A percentile compares a stretch with the other conserved stretches of the same genome.
phyloP scores from a whole-genome alignment of 2,329 filamentous ascomycete species.

The Ophiostoma perfectum region DNA sequence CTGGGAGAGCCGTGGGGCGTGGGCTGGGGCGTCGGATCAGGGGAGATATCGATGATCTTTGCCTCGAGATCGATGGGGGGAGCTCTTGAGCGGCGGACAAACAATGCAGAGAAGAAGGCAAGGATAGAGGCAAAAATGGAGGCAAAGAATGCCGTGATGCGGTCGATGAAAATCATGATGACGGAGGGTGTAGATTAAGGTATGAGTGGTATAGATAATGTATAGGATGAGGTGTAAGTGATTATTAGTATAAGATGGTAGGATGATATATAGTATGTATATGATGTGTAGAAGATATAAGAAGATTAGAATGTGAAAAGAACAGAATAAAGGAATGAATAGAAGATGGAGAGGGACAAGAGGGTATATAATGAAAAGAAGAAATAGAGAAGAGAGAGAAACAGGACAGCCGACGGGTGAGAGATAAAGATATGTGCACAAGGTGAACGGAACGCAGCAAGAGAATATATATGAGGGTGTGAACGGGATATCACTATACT shows the following conservation, averaged over 20 bases:
- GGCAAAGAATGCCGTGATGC: conserved; percentile 13
- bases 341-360: background rate
- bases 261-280: background rate
- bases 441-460: conserved; percentile 1
- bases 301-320: no score
- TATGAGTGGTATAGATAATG: background rate
- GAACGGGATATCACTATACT: background rate
- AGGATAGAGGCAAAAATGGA: conserved; percentile 16
- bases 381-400: background rate
- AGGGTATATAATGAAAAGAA: background rate
- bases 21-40: background rate
- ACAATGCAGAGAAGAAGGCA: conserved; percentile 1
- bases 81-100: background rate
- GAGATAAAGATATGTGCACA: background rate
- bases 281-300: background rate
- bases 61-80: background rate
- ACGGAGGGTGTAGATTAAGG: background rate
- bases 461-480: conserved; percentile 10
- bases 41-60: conserved; percentile 3
- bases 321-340: background rate
- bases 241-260: background rate
- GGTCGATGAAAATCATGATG: conserved; percentile 6
- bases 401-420: background rate
- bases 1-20: background rate
- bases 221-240: background rate